Base-by-base conservation (phyloP, 768 basidiomycete genomes). In the Podaxis sp. region DNA sequence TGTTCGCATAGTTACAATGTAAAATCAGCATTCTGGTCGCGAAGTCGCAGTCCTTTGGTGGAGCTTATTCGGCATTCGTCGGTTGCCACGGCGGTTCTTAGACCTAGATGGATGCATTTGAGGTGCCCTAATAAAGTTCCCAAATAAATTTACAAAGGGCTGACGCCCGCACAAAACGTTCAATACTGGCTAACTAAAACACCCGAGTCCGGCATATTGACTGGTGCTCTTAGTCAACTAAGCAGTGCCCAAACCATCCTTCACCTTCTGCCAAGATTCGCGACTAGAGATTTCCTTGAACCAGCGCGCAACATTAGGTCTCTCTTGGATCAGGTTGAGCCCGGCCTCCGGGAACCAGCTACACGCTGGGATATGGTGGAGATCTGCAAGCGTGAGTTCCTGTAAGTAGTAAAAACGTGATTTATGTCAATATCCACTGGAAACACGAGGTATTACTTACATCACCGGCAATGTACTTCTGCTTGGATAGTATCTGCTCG, bases 261-360 rank as follows among this genome's bases (percentile, higher is more conserved):
- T 81, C 37, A 82, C 79, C 5, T 77, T 78, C 61, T 72, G 66
- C 85, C 85, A 87, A 7, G 84, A 75, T 10, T 76, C 74, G 49
- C 84, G 78, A 3, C 76, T 70, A 8, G 72, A 71, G 54, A 87
- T 72, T 28, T 71, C 69, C 7, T 73, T 62, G 51, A 69, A 71
- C 73, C 74, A 76, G 40, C 69, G 78, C 0, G 74, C 63, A 3
- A 85, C 77, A 63, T 83, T 81, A 7, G 81, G 80, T 64, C 76
- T 74, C 20, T 72, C 65, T 46, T 70, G 69, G 17, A 82, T 64
- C 8, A 76, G 60, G 4, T 73, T 66, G 40, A 66, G 62, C 0
- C 75, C 77, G 1, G 64, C 62, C 0, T 8, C 8, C 17, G 48
- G 58, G 38, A 76, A 65, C 52, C 65, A 7, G 2, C 60, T n/a